A percentile compares a stretch with the other conserved stretches of the same genome.
These are phyloP conservation scores for Rosa multiflora DNA, from an alignment of 306 rosid species.

Conservation along the genomic window DNA sequence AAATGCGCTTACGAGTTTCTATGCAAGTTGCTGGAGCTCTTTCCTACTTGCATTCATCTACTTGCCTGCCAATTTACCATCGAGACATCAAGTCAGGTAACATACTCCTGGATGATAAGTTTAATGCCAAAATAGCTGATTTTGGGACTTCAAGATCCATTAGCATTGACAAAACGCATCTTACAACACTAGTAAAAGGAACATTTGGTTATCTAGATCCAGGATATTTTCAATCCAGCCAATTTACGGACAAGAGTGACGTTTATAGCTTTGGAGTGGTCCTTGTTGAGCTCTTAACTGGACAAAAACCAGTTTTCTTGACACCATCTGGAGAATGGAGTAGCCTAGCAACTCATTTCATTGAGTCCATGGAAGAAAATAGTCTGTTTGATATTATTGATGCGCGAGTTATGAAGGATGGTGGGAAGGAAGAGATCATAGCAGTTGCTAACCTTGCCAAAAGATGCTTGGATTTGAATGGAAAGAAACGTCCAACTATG, in stretches of 20 bases:
- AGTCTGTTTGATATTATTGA: not conserved
- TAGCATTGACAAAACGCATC: not conserved
- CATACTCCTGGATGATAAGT: not conserved
- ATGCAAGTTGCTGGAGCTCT: slow-evolving; percentile 17
- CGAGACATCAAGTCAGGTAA: not conserved
- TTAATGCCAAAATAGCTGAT: slow-evolving; percentile 3
- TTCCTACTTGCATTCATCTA: slow-evolving; percentile 15
- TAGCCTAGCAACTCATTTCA: slow-evolving; percentile 1
- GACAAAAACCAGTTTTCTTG: not conserved
- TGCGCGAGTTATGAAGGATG: not conserved
- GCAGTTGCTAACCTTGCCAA: not conserved
- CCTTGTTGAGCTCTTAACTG: slow-evolving; percentile 3
- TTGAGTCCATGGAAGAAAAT: not conserved
- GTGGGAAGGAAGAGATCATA: not conserved
- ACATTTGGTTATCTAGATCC: not conserved
- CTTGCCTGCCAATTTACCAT: slow-evolving; percentile 18
- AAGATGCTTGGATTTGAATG: slow-evolving; percentile 7
- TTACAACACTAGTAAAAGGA: not conserved
- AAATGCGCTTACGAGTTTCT: slow-evolving; percentile 6
- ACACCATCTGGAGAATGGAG: not conserved
- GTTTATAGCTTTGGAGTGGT: slow-evolving; percentile 11
- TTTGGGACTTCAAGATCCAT: slow-evolving; percentile 8
- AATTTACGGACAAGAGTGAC: not conserved
- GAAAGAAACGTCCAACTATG: slow-evolving; percentile 5
- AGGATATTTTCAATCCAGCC: not conserved